A percentile compares a stretch with the other conserved stretches of the same genome.
phyloP scores from a whole-genome alignment of 2,329 filamentous ascomycete genomes.

The Mycosphaerella arachidis region DNA sequence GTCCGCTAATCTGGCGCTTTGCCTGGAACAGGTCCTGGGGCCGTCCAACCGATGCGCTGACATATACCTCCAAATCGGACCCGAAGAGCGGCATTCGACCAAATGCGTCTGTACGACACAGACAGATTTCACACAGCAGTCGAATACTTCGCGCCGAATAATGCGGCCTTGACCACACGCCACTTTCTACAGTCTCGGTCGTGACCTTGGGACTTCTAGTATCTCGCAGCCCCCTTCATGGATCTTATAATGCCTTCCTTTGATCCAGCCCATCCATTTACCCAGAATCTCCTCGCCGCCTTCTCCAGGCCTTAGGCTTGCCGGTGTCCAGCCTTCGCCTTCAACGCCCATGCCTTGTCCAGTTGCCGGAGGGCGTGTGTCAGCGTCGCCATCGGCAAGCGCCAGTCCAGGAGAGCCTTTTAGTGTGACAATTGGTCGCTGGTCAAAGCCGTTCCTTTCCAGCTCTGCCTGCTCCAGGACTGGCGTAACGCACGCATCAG shows the following conservation, averaged over 20 bases:
- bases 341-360: conserved; percentile 63
- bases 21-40: too few species aligned
- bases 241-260: conserved; percentile 66
- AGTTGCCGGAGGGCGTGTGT: conserved; percentile 35
- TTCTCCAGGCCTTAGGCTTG: conserved; percentile 58
- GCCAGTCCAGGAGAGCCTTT: conserved; percentile 64
- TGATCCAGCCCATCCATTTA: conserved; percentile 73
- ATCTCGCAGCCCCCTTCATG: conserved; percentile 57
- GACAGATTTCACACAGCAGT: too few species aligned
- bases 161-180: too few species aligned
- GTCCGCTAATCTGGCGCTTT: too few species aligned
- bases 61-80: too few species aligned
- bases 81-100: background rate
- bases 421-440: conserved; percentile 66
- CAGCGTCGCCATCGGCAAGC: conserved; percentile 48
- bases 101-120: background rate
- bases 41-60: too few species aligned
- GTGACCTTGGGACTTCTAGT: conserved; percentile 5
- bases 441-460: conserved; percentile 60
- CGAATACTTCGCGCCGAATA: too few species aligned
- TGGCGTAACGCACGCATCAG: conserved; percentile 88
- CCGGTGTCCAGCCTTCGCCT: conserved; percentile 63
- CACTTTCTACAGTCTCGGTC: conserved; percentile 10
- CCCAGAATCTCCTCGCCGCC: conserved; percentile 67
- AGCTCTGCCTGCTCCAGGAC: conserved; percentile 73